Base-by-base conservation (phyloP, 2,329 filamentous ascomycete species). In the Talaromyces islandicus region DNA sequence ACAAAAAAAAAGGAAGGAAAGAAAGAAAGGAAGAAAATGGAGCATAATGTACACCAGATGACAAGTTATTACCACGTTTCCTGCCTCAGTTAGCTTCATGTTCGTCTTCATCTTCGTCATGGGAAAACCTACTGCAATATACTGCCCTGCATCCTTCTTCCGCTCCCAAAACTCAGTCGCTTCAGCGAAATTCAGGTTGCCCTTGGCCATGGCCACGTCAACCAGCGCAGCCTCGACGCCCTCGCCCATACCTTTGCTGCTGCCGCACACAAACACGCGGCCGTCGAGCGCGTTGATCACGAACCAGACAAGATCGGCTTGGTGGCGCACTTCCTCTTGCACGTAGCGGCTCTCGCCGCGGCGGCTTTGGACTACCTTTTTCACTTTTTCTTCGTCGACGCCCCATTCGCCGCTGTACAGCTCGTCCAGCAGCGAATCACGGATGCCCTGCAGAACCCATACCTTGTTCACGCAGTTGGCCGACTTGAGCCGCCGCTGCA, bases 381-480 rank as follows among this genome's bases (percentile, higher is more conserved):
- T 92, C 56, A 92, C 88, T 72, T 92, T 88, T 57, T 90, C 86
- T 72, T 97, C 93, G 69, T 96, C 90, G 1, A 94, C 91, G 55
- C 94, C 94, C 85, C 96, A 95, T 74, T 99, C 94, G 67, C 94
- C 94, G 61, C 88, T 91, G 80, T 99, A 99, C 46, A 99, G 87
- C 77, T 99, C 94, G 70, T 99, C 94, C 24, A 97, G 85, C 48
- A 96, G 85, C 27, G 90, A 92, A 77, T 99, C 94, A n/a, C 92
- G 89, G 52, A 96, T 87, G 43, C 92, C 92, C 77, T 97, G 92
- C 51, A 97, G 84, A 52, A 97, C 90, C 92, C 92, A 97, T 68
- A 97, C 93, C 79, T 97, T 97, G 81, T 97, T 97, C 64, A 91
- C 92, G 71, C 92, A 96, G 77, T 95, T 97, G 70, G 92, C 92